phyloP scores from a whole-genome alignment of 2,329 filamentous ascomycete genomes.

The Grosmannia serpens region DNA sequence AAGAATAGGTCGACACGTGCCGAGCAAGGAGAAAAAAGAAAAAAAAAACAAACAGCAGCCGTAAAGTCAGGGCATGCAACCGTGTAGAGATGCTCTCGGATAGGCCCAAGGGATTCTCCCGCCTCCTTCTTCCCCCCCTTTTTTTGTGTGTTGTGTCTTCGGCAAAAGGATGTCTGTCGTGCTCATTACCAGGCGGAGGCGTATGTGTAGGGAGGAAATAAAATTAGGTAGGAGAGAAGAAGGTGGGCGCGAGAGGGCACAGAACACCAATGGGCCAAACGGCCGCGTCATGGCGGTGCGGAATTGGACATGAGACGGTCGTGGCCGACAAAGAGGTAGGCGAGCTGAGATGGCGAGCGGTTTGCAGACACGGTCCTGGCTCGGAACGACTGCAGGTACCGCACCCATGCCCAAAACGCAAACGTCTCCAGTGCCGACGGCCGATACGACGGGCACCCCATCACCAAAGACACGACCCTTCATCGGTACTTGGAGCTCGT shows the following conservation, averaged over 20 bases:
- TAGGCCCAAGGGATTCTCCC: too few relatives aligned
- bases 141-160: not conserved
- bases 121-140: too few relatives aligned
- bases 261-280: not conserved
- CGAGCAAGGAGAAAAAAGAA: not conserved
- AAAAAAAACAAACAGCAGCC: not conserved
- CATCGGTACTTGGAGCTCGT: slow-evolving; percentile 35
- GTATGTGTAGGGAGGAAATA: too few relatives aligned
- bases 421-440: slow-evolving; percentile 30
- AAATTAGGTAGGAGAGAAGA: not conserved
- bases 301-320: slow-evolving; percentile 28
- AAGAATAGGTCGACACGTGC: not conserved
- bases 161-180: not conserved
- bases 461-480: slow-evolving; percentile 41
- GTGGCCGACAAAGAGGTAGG: slow-evolving; percentile 35
- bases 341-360: slow-evolving; percentile 35
- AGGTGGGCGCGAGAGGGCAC: not conserved
- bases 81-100: too few relatives aligned
- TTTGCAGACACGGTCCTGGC: slow-evolving; percentile 20
- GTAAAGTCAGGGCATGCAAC: too few relatives aligned
- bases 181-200: not conserved
- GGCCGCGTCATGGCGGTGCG: slow-evolving; percentile 16
- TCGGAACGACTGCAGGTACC: slow-evolving; percentile 37
- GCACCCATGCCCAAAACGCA: slow-evolving; percentile 32
- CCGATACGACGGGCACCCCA: slow-evolving; percentile 30